Percentiles rank a stretch among this genome's conserved stretches.
These are phyloP conservation scores for Xylariaceae sp. DNA, from an alignment of 2,329 filamentous ascomycete genomes.

Conservation along the genomic window DNA sequence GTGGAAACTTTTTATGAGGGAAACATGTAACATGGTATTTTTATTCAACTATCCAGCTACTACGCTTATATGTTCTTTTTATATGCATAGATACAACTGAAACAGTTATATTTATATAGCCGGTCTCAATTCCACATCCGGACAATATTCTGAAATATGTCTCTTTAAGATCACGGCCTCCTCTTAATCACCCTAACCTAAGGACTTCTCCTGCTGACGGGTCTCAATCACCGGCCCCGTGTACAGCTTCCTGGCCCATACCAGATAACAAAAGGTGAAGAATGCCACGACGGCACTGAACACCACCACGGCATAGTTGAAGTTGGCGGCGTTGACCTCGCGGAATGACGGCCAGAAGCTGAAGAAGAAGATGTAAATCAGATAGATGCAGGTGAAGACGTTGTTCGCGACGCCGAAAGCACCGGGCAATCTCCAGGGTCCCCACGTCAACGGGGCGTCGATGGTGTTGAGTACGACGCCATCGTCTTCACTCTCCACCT, in stretches of 20 bases:
- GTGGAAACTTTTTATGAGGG: too few relatives aligned
- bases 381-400: slow-evolving; percentile 12
- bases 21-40: too few relatives aligned
- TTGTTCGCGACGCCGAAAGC: slow-evolving; percentile 15
- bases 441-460: slow-evolving; percentile 10
- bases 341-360: slow-evolving; percentile 19
- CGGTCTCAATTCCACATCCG: too few relatives aligned
- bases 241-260: slow-evolving; percentile 18
- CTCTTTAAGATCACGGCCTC: too few relatives aligned
- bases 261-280: slow-evolving; percentile 18
- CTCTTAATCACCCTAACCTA: too few relatives aligned
- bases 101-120: too few relatives aligned
- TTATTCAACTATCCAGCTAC: too few relatives aligned
- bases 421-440: slow-evolving; percentile 16
- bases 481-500: too few relatives aligned
- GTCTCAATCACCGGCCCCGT: slow-evolving; percentile 18
- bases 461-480: slow-evolving; percentile 5
- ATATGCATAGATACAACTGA: too few relatives aligned
- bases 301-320: slow-evolving; percentile 20
- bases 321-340: slow-evolving; percentile 17
- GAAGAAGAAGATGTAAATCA: slow-evolving; percentile 18
- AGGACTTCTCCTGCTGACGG: too few relatives aligned
- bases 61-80: too few relatives aligned
- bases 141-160: too few relatives aligned
- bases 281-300: slow-evolving; percentile 18